phyloP scores from a whole-genome alignment of 169 alveolate genomes.

The Plasmodium vinckei region DNA sequence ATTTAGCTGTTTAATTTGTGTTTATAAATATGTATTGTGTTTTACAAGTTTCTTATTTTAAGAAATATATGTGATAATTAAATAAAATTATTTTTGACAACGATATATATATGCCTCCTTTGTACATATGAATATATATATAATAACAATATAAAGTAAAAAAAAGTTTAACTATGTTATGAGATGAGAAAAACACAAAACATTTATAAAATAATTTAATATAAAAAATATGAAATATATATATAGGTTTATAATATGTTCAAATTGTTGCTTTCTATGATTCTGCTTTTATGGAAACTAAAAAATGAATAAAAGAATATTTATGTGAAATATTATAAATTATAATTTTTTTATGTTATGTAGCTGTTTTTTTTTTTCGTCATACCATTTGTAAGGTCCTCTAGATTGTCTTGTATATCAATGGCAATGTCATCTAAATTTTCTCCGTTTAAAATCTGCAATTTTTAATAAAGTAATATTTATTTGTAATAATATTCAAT shows the following conservation, averaged over 20 bases:
- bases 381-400: slow-evolving; percentile 60
- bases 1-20: too few relatives aligned
- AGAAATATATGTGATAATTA: too few relatives aligned
- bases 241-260: neutral
- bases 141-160: neutral
- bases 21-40: too few relatives aligned
- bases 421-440: slow-evolving; percentile 62
- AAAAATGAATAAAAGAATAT: slow-evolving; percentile 1
- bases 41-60: too few relatives aligned
- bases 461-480: slow-evolving; percentile 1
- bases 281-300: slow-evolving; percentile 60
- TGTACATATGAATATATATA: too few relatives aligned
- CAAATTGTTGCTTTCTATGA: slow-evolving; percentile 8
- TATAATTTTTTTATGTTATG: neutral
- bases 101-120: too few relatives aligned
- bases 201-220: neutral
- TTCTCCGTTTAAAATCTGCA: slow-evolving; percentile 46
- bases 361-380: slow-evolving; percentile 4
- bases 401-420: slow-evolving; percentile 53
- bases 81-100: too few relatives aligned
- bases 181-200: slow-evolving; percentile 19
- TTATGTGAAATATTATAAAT: neutral
- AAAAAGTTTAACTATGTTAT: neutral
- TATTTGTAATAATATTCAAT: neutral
- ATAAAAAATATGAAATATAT: slow-evolving; percentile 7